Percentiles rank a stretch among this genome's conserved stretches.
Conservation (phyloP, 345 rosid species). For the Lepidium sativum region DNA sequence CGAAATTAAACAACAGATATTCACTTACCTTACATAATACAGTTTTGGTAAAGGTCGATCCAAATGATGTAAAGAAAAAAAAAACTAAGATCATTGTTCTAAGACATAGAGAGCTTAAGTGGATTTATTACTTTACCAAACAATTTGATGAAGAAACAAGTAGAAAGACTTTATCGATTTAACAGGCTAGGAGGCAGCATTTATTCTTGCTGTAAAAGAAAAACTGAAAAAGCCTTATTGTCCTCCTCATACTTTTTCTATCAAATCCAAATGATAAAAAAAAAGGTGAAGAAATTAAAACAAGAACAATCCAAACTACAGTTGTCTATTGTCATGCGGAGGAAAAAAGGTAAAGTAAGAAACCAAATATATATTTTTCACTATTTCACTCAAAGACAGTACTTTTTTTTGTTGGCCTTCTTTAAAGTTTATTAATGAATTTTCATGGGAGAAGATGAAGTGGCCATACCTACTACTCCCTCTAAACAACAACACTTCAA, state of each 20-base stretch:
- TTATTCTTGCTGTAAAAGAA: not conserved
- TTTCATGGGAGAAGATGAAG: not conserved
- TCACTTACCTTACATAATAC: too few species aligned
- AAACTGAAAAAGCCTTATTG: not conserved
- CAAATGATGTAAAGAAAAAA: too few species aligned
- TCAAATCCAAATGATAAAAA: not conserved
- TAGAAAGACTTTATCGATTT: not conserved
- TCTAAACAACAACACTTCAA: not conserved
- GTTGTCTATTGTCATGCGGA: constrained; percentile 9
- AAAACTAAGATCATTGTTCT: not conserved
- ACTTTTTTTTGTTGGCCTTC: not conserved
- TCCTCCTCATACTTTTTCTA: not conserved
- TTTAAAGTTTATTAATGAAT: not conserved
- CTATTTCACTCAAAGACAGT: not conserved
- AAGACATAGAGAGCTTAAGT: not conserved
- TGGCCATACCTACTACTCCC: constrained; percentile 13
- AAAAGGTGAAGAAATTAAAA: not conserved
- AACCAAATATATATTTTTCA: not conserved
- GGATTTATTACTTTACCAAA: not conserved
- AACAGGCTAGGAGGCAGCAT: constrained; percentile 8
- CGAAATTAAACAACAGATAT: too few species aligned
- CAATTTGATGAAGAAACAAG: not conserved
- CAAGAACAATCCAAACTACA: not conserved
- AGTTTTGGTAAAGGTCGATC: too few species aligned
- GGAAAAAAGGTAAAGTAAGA: not conserved